A percentile compares a stretch with the other conserved stretches of the same genome.
These are phyloP conservation scores for Candida sp. DNA, from an alignment of 1,139 yeast species.

Conservation along the genomic window DNA sequence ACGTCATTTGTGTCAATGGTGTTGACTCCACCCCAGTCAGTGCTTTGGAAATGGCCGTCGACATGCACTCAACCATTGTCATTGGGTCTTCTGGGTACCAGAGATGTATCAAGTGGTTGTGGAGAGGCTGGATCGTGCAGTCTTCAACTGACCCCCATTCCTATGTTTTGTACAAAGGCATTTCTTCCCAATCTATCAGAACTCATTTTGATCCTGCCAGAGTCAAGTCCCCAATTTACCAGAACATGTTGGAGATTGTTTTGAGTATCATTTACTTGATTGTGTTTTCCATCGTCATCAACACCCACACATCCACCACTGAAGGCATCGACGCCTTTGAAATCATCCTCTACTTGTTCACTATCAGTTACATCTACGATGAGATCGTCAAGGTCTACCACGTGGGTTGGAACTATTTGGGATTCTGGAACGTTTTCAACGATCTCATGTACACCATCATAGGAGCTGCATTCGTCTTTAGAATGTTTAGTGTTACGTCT, in stretches of 20 bases:
- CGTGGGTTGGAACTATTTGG: conserved; percentile 72
- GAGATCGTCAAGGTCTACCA: conserved; percentile 75
- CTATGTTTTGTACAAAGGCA: conserved; percentile 66
- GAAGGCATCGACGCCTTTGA: conserved; percentile 50
- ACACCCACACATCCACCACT: conserved; percentile 41
- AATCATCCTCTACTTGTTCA: conserved; percentile 62
- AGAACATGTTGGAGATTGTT: conserved; percentile 70
- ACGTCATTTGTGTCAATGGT: conserved; percentile 66
- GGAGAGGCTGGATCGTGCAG: conserved; percentile 95
- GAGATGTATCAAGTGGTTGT: conserved; percentile 85
- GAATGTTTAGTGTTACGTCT: conserved; percentile 53
- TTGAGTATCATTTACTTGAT: conserved; percentile 69
- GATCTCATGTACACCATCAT: conserved; percentile 68
- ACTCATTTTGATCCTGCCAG: conserved; percentile 86
- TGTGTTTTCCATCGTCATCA: conserved; percentile 69
- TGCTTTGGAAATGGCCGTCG: conserved; percentile 86
- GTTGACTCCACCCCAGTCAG: conserved; percentile 64
- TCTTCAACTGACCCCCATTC: conserved; percentile 70
- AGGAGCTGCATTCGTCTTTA: conserved; percentile 54
- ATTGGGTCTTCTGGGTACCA: conserved; percentile 85
- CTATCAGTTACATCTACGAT: conserved; percentile 68
- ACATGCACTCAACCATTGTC: conserved; percentile 78
- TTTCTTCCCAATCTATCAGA: conserved; percentile 56
- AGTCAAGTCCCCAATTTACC: conserved; percentile 84
- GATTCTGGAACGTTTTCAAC: conserved; percentile 84